phyloP scores from a whole-genome alignment of 73 alveolate genomes.

The Paramecium tetraurelia region DNA sequence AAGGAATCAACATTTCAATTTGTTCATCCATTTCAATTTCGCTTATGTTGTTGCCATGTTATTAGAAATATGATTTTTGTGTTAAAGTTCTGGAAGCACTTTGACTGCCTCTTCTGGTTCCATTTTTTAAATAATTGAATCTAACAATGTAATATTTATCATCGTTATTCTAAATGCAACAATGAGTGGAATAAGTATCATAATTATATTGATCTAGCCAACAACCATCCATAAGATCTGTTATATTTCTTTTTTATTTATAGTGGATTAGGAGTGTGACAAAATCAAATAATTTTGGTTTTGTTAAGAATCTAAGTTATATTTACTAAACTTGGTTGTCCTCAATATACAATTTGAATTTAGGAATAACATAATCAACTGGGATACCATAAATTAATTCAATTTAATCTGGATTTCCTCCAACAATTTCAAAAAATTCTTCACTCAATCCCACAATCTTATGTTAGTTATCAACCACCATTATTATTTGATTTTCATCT shows the following conservation, averaged over 20 bases:
- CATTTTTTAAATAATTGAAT: constrained; percentile 14
- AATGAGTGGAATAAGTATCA: neutral
- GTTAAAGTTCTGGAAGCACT: neutral
- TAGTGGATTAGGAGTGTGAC: neutral
- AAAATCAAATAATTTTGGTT: neutral
- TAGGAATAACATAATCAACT: constrained; percentile 19
- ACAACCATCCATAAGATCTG: constrained; percentile 39
- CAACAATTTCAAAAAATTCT: constrained; percentile 7
- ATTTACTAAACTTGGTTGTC: neutral
- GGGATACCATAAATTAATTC: neutral
- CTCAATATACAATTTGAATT: neutral
- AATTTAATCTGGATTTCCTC: neutral
- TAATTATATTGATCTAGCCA: neutral
- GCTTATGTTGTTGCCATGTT: neutral
- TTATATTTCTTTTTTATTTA: neutral
- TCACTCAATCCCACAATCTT: neutral
- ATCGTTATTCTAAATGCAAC: neutral
- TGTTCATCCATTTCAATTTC: constrained; percentile 20
- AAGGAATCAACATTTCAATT: neutral
- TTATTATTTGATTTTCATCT: neutral
- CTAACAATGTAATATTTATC: neutral
- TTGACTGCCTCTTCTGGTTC: neutral
- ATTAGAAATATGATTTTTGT: neutral
- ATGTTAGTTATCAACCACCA: neutral
- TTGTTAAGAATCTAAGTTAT: neutral